Evolutionary conservation across 129 eudicot species (phyloP), one percentile per base, ranked within the genome.

Genomic region (Mikania micrantha): DNA sequence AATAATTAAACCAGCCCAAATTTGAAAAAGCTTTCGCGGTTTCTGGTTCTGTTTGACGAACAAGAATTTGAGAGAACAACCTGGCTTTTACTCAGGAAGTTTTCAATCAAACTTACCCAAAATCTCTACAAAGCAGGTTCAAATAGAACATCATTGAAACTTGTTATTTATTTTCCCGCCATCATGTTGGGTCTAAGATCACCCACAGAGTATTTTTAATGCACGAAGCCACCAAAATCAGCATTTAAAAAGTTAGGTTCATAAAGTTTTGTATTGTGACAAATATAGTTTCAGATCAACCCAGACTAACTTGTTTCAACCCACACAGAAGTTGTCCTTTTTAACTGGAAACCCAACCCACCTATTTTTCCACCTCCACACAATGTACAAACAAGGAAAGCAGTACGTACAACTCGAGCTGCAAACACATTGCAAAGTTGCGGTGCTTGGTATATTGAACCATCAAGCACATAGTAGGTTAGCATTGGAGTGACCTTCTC

Each of bases 401-500:
- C 50, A 52, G 70, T 24, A 73, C 90, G 61, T 76, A 93, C 98
- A 77, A 93, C 87, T 73, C 98, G 95, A 66, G 96, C 85, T 12
- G 96, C 86, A 74, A 93, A 93, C 42, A 93, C 96, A 72, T 84
- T 93, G 81, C 87, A 89, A 60, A 93, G 96, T 78, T 93, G 98
- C 10, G 98, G 98, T 2, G 92, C 98, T 77, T 93, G 98, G 74
- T 93, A 93, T 52, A 93, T 86, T 35, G 98, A 93, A 35, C 98
- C 98, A 86, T 93, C 96, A 71, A 93, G 82, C 45, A 92, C 73
- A 41, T 92, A 92, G 65, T 92, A 92, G 0, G 98, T 92, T 28
- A 88, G 83, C 96, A 88, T 88, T 34, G 96, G 95, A 2, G 88
- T 88, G 49, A 86, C 95, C 54, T 89, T 93, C 76, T 93, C 98